phyloP scores from a whole-genome alignment of 108 stramenopile genomes.

The Chaetoceros muelleri region DNA sequence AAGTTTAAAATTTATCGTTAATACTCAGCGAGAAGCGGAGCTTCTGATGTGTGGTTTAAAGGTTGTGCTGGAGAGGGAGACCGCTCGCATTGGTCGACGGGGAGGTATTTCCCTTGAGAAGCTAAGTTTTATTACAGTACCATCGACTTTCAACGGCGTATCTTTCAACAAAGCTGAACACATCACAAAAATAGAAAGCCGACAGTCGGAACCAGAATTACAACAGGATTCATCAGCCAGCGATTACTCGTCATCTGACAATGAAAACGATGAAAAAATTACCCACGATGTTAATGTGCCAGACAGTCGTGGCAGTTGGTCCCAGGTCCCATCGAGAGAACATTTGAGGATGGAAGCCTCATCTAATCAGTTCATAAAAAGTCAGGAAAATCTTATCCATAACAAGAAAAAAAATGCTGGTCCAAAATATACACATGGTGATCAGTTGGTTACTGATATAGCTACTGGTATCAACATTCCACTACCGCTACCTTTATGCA shows the following conservation, averaged over 20 bases:
- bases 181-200: conserved; percentile 3
- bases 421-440: conserved; percentile 58
- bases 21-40: conserved; percentile 54
- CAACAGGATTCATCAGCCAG: conserved; percentile 3
- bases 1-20: conserved; percentile 56
- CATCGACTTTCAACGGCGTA: conserved; percentile 9
- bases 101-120: conserved; percentile 42
- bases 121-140: neutral
- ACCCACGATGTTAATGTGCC: neutral
- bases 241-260: conserved; percentile 23
- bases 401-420: conserved; percentile 6
- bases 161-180: conserved; percentile 36
- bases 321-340: conserved; percentile 22
- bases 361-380: too few relatives aligned
- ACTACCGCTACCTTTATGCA: conserved; percentile 55
- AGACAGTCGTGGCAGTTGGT: conserved; percentile 15
- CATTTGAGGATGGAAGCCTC: conserved; percentile 5
- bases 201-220: conserved; percentile 1
- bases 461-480: conserved; percentile 45
- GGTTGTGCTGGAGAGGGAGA: conserved; percentile 65
- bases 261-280: conserved; percentile 16
- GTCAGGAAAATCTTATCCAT: conserved; percentile 3
- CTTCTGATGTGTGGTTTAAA: conserved; percentile 64
- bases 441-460: conserved; percentile 48
- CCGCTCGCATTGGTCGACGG: conserved; percentile 51